Conservation (phyloP, 768 basidiomycete genomes). For the Scleroderma bovista region DNA sequence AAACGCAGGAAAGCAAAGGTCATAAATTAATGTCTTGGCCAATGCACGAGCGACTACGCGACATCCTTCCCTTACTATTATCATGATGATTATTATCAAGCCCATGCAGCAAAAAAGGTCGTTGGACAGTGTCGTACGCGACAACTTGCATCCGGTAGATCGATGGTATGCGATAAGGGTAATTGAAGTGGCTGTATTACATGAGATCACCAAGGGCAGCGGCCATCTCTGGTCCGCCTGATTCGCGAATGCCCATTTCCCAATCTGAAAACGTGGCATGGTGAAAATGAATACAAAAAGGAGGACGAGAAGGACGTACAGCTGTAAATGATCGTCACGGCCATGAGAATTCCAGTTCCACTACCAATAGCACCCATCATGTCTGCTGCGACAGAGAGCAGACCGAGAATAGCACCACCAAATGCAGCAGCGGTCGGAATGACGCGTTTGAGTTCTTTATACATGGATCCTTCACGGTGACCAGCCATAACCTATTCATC, state of each 20-base stretch:
- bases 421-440: constrained; percentile 98
- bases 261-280: constrained; percentile 51
- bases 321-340: constrained; percentile 95
- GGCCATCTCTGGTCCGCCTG: constrained; percentile 77
- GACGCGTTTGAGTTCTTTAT: constrained; percentile 97
- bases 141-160: too few relatives aligned
- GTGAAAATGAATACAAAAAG: background rate
- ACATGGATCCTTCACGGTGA: constrained; percentile 96
- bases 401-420: constrained; percentile 93
- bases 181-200: constrained; percentile 29
- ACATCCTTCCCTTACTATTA: too few relatives aligned
- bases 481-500: constrained; percentile 67
- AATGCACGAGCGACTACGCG: too few relatives aligned
- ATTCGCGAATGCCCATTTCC: constrained; percentile 85
- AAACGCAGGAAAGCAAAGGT: too few relatives aligned
- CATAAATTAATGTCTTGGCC: too few relatives aligned
- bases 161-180: background rate
- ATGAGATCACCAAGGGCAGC: constrained; percentile 67
- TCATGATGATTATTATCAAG: too few relatives aligned
- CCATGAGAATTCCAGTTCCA: constrained; percentile 96
- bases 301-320: constrained; percentile 23
- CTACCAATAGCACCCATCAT: constrained; percentile 94
- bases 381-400: constrained; percentile 88
- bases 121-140: too few relatives aligned
- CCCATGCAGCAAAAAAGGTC: too few relatives aligned